phyloP scores from a whole-genome alignment of 441 rosid species.

The Populus trichocarpa region DNA sequence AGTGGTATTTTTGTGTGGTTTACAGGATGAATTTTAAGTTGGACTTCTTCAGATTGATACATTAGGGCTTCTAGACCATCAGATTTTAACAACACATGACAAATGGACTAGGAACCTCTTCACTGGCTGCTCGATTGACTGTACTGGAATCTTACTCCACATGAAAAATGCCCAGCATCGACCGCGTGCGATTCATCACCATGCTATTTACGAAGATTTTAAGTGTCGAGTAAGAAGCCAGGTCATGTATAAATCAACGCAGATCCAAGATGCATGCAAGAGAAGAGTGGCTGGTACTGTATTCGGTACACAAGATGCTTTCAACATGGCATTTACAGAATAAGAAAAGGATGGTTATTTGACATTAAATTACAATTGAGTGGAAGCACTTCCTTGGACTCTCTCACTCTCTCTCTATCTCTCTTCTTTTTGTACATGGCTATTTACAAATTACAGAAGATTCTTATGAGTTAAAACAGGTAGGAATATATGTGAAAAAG shows the following conservation, averaged over 20 bases:
- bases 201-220: neutral
- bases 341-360: neutral
- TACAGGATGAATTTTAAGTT: neutral
- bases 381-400: constrained; percentile 6
- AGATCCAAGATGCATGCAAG: neutral
- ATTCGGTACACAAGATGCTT: neutral
- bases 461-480: constrained; percentile 2
- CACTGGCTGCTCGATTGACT: neutral
- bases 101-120: neutral
- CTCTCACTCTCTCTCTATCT: neutral
- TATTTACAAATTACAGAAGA: constrained; percentile 37
- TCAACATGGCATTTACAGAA: neutral
- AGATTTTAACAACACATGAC: neutral
- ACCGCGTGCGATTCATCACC: neutral
- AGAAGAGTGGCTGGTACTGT: neutral
- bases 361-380: constrained; percentile 3
- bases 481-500: neutral
- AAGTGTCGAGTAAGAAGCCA: neutral
- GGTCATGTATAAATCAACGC: neutral
- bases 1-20: neutral
- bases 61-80: neutral
- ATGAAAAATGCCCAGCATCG: neutral
- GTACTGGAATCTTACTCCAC: neutral
- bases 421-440: constrained; percentile 3
- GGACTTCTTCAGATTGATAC: neutral